These are phyloP conservation scores for Zhuliangozyma blackwelliae DNA, from an alignment of 1,139 yeast genomes.

Conservation along the genomic window DNA sequence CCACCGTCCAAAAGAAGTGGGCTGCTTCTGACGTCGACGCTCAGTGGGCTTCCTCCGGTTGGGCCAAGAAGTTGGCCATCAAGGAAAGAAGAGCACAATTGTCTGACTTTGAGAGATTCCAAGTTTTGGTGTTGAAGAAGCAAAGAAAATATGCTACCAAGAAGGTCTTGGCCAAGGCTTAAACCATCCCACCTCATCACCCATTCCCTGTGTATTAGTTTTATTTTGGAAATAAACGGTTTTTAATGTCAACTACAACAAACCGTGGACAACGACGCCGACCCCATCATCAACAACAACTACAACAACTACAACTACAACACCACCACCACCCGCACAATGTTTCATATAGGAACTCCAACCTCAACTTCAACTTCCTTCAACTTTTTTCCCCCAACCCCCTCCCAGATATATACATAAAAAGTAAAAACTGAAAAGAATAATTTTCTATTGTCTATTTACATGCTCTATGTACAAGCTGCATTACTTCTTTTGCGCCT, in stretches of 20 bases:
- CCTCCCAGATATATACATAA: too few species aligned
- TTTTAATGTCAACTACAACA: constrained; percentile 13
- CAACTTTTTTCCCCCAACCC: background rate
- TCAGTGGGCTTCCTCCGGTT: constrained; percentile 89
- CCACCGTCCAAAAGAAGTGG: constrained; percentile 89
- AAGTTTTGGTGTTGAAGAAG: constrained; percentile 94
- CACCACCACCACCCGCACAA: constrained; percentile 16
- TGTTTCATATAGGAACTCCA: constrained; percentile 1
- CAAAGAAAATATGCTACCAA: constrained; percentile 94
- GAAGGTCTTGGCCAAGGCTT: constrained; percentile 81
- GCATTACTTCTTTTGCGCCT: constrained; percentile 26
- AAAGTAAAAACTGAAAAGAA: too few species aligned
- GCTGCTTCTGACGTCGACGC: constrained; percentile 81
- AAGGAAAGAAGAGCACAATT: constrained; percentile 89
- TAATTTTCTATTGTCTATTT: constrained; percentile 5
- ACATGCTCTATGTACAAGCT: constrained; percentile 7
- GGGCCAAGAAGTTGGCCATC: constrained; percentile 98
- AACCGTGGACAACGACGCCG: constrained; percentile 22
- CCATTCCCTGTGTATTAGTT: constrained; percentile 7
- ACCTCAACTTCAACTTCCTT: background rate
- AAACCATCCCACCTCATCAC: constrained; percentile 25
- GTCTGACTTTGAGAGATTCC: constrained; percentile 99
- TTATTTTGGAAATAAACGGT: background rate
- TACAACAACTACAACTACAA: constrained; percentile 25
- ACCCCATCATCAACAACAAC: constrained; percentile 21